Percentiles rank a stretch among this genome's conserved stretches.
Evolutionary conservation across 2,329 filamentous ascomycete species (phyloP).

Genomic region (Fonsecaea erecta): DNA sequence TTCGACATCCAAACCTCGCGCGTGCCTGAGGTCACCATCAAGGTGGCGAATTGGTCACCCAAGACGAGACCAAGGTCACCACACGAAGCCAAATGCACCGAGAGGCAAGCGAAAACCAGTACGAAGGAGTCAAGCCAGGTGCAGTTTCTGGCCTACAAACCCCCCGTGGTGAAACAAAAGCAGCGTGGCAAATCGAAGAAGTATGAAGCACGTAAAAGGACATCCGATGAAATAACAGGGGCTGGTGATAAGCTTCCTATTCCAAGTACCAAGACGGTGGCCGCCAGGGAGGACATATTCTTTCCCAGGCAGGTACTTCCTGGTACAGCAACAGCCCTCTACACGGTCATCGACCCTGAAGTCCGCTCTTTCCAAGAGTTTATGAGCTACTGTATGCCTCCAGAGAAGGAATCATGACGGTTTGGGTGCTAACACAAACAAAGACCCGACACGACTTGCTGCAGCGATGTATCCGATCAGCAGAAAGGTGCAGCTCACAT

Average conservation of each 20-base stretch:
- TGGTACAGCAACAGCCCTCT: conserved; percentile 22
- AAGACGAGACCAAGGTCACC: neutral
- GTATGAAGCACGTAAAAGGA: no score
- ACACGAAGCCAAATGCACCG: neutral
- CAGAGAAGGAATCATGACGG: neutral
- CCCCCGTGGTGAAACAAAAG: neutral
- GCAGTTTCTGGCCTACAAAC: conserved; percentile 25
- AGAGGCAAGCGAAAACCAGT: neutral
- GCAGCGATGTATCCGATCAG: conserved; percentile 26
- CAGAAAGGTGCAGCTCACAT: conserved; percentile 18
- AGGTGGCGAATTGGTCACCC: neutral
- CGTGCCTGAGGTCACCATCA: conserved; percentile 31
- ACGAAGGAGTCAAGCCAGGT: neutral
- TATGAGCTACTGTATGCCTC: conserved; percentile 24
- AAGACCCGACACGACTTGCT: conserved; percentile 29
- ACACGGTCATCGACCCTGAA: conserved; percentile 31
- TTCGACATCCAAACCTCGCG: conserved; percentile 13
- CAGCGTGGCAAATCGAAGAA: neutral
- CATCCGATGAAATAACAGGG: neutral
- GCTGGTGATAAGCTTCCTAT: neutral
- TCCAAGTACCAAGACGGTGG: neutral
- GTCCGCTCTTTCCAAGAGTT: conserved; percentile 25
- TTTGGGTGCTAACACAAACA: neutral
- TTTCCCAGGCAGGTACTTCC: neutral
- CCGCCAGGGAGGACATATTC: neutral